Base-by-base conservation (phyloP, 352 stramenopile genomes). In the Phytophthora palmivora region DNA sequence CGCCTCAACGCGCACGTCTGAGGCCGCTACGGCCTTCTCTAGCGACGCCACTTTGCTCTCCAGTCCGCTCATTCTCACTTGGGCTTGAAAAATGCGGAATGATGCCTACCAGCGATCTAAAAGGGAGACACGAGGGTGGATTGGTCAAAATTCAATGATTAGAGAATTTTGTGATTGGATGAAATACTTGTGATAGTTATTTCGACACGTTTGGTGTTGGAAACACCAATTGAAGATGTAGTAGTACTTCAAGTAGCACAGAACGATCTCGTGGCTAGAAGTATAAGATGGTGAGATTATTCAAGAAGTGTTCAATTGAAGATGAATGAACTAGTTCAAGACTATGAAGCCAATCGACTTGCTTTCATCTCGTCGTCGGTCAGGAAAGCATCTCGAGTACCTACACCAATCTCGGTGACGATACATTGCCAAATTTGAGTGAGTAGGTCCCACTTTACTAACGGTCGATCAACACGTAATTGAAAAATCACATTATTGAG, bases 261-360 rank as follows among this genome's bases (percentile, higher is more conserved):
- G n/a, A n/a, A n/a, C n/a, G n/a, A n/a, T n/a, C n/a, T n/a, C n/a
- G n/a, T n/a, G n/a, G n/a, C n/a, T n/a, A n/a, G n/a, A n/a, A n/a
- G n/a, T n/a, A n/a, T n/a, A n/a, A n/a, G n/a, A n/a, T 80, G 68
- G 68, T 28, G 57, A 39, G 38, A 65, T 14, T 77, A 78, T 53
- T 52, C 45, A 11, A 47, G 0, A 9, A 42, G 34, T 22, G 28
- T 58, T 37, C 37, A 75, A 38, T 16, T 44, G n/a, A 61, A 73
- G 30, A 54, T 75, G 34, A 36, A 67, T 37, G 34, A 56, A 28
- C 19, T 79, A 30, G 43, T 67, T 16, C 56, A 37, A 43, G 72
- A 79, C 39, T 79, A 79, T 30, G 67, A 75, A 33, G 58, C 63
- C 30, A 79, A 79, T 14, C 37, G 51, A 47, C 34, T 57, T 7